These are phyloP conservation scores for Boletus vermiculosoides DNA, from an alignment of 768 basidiomycete species.

Conservation along the genomic window DNA sequence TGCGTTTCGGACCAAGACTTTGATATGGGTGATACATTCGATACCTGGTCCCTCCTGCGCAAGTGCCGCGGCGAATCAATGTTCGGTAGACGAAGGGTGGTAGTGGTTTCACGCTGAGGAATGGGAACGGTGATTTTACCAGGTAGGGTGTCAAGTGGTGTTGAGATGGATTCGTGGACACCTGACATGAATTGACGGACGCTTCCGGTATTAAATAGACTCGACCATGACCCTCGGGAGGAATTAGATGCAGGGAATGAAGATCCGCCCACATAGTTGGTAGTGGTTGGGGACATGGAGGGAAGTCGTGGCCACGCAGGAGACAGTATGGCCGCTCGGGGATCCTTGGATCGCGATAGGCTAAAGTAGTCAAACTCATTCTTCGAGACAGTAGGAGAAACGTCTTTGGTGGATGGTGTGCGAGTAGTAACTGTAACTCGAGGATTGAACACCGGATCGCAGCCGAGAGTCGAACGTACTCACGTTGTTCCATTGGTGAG, in stretches of 20 bases:
- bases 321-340: conserved; percentile 42
- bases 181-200: conserved; percentile 70
- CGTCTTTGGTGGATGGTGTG: conserved; percentile 20
- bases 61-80: conserved; percentile 31
- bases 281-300: conserved; percentile 41
- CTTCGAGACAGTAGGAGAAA: conserved; percentile 20
- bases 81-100: conserved; percentile 21
- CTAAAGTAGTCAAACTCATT: conserved; percentile 61
- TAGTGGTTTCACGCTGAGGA: conserved; percentile 19
- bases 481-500: conserved; percentile 14
- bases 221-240: conserved; percentile 81
- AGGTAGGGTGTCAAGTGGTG: conserved; percentile 33
- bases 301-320: conserved; percentile 54
- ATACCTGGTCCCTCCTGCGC: conserved; percentile 28
- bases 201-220: conserved; percentile 63
- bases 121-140: conserved; percentile 26
- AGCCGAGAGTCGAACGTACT: not conserved
- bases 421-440: not conserved
- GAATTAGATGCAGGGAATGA: conserved; percentile 54
- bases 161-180: conserved; percentile 49
- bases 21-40: conserved; percentile 38
- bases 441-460: not conserved
- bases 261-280: conserved; percentile 36
- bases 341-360: conserved; percentile 35
- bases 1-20: conserved; percentile 59